Conservation (phyloP, 2,329 filamentous ascomycete genomes). For the Colletotrichum magnum region DNA sequence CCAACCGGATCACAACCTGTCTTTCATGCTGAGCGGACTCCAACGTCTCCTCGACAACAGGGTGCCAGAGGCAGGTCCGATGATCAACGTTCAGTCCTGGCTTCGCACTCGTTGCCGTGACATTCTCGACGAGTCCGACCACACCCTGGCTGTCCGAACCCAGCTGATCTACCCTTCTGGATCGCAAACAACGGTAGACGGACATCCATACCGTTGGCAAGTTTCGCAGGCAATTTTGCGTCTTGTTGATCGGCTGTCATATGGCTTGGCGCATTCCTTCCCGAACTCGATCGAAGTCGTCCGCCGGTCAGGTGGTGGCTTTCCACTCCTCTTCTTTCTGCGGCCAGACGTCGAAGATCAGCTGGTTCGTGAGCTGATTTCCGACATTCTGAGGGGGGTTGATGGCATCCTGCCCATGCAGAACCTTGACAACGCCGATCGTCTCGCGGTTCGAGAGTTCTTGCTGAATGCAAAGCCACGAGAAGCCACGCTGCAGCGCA, state of each 20-base stretch:
- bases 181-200: conserved; percentile 62
- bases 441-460: conserved; percentile 45
- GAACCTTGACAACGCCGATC: conserved; percentile 48
- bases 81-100: conserved; percentile 67
- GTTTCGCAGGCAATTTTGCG: conserved; percentile 57
- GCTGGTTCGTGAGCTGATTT: conserved; percentile 55
- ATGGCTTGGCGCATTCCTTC: conserved; percentile 53
- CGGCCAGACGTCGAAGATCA: conserved; percentile 60
- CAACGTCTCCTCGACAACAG: conserved; percentile 67
- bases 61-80: conserved; percentile 55
- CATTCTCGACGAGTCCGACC: conserved; percentile 75
- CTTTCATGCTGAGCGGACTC: conserved; percentile 73
- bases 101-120: conserved; percentile 67
- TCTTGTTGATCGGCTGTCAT: conserved; percentile 55
- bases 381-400: conserved; percentile 54
- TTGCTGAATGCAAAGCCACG: conserved; percentile 47
- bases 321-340: conserved; percentile 71
- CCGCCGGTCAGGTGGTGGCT: conserved; percentile 53
- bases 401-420: conserved; percentile 50
- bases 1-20: conserved; percentile 75
- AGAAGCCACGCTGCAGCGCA: conserved; percentile 42
- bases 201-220: conserved; percentile 67
- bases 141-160: conserved; percentile 66
- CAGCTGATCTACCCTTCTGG: conserved; percentile 72
- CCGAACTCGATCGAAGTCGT: conserved; percentile 64